Conservation (phyloP, 495 filamentous ascomycete species). For the Podospora pseudopauciseta region DNA sequence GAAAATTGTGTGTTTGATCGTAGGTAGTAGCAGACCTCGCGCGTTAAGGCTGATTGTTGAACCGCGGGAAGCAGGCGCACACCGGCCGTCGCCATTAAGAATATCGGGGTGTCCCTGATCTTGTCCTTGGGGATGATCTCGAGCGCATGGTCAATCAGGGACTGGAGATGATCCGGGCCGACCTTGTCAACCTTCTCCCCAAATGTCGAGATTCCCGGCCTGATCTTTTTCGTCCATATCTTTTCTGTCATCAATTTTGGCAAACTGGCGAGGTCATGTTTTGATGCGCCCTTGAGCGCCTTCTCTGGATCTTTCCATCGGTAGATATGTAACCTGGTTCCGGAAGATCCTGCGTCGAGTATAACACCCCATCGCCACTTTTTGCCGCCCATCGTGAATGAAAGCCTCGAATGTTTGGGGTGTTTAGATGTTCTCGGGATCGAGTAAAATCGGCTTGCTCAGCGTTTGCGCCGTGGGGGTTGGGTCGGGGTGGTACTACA, state of each 20-base stretch:
- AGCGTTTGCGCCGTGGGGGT: neutral
- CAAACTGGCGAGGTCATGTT: constrained; percentile 61
- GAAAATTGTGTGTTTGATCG: constrained; percentile 74
- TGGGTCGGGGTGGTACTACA: neutral
- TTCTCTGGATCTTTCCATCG: constrained; percentile 75
- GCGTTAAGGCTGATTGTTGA: constrained; percentile 66
- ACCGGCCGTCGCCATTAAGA: constrained; percentile 93
- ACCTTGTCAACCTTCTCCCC: constrained; percentile 70
- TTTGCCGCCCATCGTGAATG: constrained; percentile 15
- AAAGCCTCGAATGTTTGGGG: neutral
- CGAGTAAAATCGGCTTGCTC: neutral
- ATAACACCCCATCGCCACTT: constrained; percentile 55
- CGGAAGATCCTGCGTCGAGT: constrained; percentile 63
- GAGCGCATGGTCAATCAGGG: constrained; percentile 78
- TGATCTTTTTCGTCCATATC: constrained; percentile 89
- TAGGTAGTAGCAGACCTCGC: constrained; percentile 80
- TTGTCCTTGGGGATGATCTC: constrained; percentile 75
- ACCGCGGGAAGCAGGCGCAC: constrained; percentile 81
- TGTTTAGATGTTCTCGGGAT: neutral
- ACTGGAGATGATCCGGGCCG: constrained; percentile 74
- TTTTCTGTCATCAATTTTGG: constrained; percentile 79
- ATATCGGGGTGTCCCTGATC: constrained; percentile 81
- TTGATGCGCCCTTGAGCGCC: constrained; percentile 59
- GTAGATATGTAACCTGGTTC: constrained; percentile 91
- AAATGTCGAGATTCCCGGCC: constrained; percentile 89